Conservation (phyloP, 2,329 filamentous ascomycete genomes). For the Zymoseptoria pseudotritici region DNA sequence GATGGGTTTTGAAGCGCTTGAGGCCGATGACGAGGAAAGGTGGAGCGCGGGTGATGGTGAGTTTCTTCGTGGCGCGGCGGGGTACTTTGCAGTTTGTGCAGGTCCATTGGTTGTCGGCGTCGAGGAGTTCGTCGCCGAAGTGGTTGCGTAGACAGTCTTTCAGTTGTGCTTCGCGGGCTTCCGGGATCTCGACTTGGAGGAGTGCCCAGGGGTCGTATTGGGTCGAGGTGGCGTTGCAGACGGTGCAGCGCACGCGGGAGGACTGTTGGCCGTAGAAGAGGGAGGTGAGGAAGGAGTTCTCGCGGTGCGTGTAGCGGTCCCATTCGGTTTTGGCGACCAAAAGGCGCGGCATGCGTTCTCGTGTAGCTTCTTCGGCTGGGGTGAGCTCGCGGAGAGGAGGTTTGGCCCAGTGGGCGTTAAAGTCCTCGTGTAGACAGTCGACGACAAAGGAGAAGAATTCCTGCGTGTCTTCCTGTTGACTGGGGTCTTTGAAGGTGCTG, state of each 20-base stretch:
- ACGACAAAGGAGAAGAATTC: constrained; percentile 83
- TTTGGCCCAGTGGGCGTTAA: constrained; percentile 61
- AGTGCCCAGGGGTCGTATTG: constrained; percentile 66
- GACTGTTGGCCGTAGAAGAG: constrained; percentile 70
- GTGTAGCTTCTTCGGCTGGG: constrained; percentile 51
- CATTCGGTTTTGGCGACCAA: constrained; percentile 68
- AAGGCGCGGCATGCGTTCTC: constrained; percentile 54
- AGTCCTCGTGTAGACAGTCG: constrained; percentile 75
- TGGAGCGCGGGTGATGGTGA: constrained; percentile 70
- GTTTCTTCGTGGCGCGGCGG: constrained; percentile 60
- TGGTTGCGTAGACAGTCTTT: constrained; percentile 65
- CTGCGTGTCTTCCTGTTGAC: constrained; percentile 79
- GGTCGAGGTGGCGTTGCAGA: constrained; percentile 56
- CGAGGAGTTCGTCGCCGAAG: constrained; percentile 59
- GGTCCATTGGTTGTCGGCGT: constrained; percentile 60
- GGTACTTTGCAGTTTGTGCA: constrained; percentile 68
- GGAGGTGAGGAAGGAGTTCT: constrained; percentile 72
- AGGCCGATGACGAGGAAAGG: constrained; percentile 72
- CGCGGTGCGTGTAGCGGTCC: constrained; percentile 60
- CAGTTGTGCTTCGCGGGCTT: constrained; percentile 52
- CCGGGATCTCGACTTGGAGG: constrained; percentile 62
- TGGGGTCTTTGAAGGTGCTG: constrained; percentile 48
- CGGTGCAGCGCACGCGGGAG: constrained; percentile 53
- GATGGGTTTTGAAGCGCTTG: constrained; percentile 57
- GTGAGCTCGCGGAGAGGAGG: constrained; percentile 52